Base-by-base conservation (phyloP, 768 basidiomycete species). In the Russula griseocarnosa region DNA sequence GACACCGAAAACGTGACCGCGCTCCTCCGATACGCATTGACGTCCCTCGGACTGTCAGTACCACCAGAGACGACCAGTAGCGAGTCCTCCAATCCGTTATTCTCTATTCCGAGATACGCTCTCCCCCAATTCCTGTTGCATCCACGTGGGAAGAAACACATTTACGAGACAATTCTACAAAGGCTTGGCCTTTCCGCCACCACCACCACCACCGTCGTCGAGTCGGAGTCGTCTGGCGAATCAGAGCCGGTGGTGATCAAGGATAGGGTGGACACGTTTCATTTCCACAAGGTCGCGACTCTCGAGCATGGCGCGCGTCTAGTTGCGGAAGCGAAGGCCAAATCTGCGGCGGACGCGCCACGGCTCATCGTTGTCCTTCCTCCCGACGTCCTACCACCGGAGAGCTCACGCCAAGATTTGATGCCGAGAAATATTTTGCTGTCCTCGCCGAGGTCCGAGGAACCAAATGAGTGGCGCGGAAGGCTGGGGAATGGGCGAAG, bases 221-320 rank as follows among this genome's bases (percentile, higher is more conserved):
- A 30, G 28, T 30, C 28, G 28, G 2, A 3, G 5, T 28, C 58
- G 22, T 22, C 44, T 13, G 36, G 36, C 36, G 36, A 36, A 36
- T 36, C 36, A 4, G 32, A 76, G 44, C 70, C 76, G 44, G 61
- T 32, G 32, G 32, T 78, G 0, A 79, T 92, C 68, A 74, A 82
- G 65, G 93, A 92, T 69, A 76, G 76, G 2, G 86, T 86, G 59
- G 91, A 98, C 71, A 83, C 81, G 1, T 90, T 93, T 72, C 74
- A 75, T 32, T 85, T 92, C 66, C 81, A 85, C 61, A 68, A 75
- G 11, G 44, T 24, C 13, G 66, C 75, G 9, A 60, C 73, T 36
- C 24, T 53, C 20, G 53, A 58, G 22, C 74, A 80, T 20, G 73
- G 74, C 34, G 67, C 66, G 52, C 60, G 70, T 16, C 62, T 80